Base-by-base conservation (phyloP, 352 stramenopile species). In the Phytophthora crassamura region DNA sequence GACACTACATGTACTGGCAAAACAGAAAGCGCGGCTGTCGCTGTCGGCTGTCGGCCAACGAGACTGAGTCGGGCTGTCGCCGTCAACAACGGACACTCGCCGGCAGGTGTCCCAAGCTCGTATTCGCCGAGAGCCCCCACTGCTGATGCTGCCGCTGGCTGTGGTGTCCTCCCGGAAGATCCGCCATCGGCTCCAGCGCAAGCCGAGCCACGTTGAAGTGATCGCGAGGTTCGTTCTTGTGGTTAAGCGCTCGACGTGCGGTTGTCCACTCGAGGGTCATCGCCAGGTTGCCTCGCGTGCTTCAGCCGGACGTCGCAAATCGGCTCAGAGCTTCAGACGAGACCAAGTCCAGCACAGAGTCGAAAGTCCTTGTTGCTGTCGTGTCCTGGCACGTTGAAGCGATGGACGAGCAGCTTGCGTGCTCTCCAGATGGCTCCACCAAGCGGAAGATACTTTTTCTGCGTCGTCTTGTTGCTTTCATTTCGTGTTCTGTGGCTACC, bases 361-460 rank as follows among this genome's bases (percentile, higher is more conserved):
- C n/a, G n/a, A n/a, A n/a, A n/a, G n/a, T n/a, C n/a, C 34, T 41
- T 50, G 52, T 32, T 50, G 52, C 40, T 60, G 18, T n/a, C 52
- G 46, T 53, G 25, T 15, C 8, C 9, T 7, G 6, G 16, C 22
- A 25, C 22, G 22, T 25, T 25, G 25, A 30, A 16, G n/a, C n/a
- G 16, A 15, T 40, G 32, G 40, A 51, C 47, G 53, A 48, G 30
- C 40, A 22, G 43, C 41, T 43, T 43, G 28, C 38, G 52, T 59
- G 32, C 39, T 7, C 30, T 28, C 32, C 52, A 61, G 4, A 22
- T 51, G 35, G 41, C 41, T 47, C 7, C 40, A 28, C 30, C 18
- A 9, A 40, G 20, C 43, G 22, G 43, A 41, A 48, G 56, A 50
- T 56, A 56, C 45, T 60, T 57, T 57, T 64, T 43, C 22, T 34